phyloP scores from a whole-genome alignment of 2,329 filamentous ascomycete species.

The Colletotrichum chrysophilum region DNA sequence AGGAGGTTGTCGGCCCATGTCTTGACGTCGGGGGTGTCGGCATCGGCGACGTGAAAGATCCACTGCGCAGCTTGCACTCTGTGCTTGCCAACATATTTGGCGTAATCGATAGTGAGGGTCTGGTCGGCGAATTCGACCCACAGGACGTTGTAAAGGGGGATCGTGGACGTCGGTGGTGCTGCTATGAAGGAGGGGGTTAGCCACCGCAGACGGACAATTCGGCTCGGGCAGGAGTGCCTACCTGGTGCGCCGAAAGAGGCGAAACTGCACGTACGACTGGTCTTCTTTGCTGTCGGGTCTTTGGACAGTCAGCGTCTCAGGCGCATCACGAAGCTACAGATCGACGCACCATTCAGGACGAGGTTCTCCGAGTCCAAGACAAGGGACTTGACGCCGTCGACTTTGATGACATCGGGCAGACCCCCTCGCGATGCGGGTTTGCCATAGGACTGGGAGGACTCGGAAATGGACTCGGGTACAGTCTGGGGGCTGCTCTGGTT shows the following conservation, averaged over 20 bases:
- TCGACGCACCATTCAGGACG: constrained; percentile 37
- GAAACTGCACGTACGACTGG: constrained; percentile 23
- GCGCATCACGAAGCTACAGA: neutral
- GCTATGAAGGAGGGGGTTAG: neutral
- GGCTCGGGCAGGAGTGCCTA: neutral
- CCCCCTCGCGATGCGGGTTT: constrained; percentile 12
- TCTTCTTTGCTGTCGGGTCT: constrained; percentile 15
- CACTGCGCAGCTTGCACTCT: constrained; percentile 66
- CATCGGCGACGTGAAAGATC: constrained; percentile 50
- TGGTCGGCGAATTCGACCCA: constrained; percentile 73
- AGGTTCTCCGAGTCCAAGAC: constrained; percentile 35
- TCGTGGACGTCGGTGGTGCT: constrained; percentile 35
- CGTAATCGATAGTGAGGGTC: constrained; percentile 75
- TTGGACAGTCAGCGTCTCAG: neutral
- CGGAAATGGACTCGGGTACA: constrained; percentile 16
- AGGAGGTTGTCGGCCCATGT: constrained; percentile 71
- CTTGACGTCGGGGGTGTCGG: constrained; percentile 50
- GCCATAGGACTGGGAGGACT: constrained; percentile 15
- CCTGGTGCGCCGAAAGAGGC: constrained; percentile 16
- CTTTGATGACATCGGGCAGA: constrained; percentile 11
- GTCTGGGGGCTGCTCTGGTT: neutral
- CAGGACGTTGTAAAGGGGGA: constrained; percentile 84
- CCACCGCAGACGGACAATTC: neutral
- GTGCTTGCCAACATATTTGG: constrained; percentile 62
- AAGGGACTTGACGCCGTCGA: constrained; percentile 36